These are phyloP conservation scores for Lactarius tabidus DNA, from an alignment of 768 basidiomycete genomes.

Conservation along the genomic window DNA sequence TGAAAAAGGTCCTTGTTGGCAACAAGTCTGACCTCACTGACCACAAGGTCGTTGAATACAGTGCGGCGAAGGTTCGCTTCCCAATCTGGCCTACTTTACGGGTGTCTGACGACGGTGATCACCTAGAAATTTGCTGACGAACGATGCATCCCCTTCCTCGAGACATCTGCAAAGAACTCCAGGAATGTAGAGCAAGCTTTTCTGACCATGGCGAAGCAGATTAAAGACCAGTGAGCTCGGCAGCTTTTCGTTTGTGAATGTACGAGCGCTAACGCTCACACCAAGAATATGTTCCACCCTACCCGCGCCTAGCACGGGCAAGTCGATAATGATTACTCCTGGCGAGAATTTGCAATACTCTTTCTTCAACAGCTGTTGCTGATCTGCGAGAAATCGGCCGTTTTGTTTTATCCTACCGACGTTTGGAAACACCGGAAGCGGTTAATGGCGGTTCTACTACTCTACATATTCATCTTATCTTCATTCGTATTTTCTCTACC, in stretches of 20 bases:
- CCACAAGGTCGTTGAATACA: conserved; percentile 93
- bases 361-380: conserved; percentile 76
- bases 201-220: conserved; percentile 97
- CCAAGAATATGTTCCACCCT: conserved; percentile 80
- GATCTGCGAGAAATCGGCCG: conserved; percentile 32
- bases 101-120: conserved; percentile 1
- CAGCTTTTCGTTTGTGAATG: not conserved
- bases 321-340: conserved; percentile 79
- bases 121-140: conserved; percentile 91
- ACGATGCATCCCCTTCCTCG: conserved; percentile 89
- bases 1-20: conserved; percentile 97
- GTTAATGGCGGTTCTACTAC: conserved; percentile 23
- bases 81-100: conserved; percentile 4
- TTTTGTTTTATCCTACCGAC: conserved; percentile 25
- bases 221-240: conserved; percentile 72
- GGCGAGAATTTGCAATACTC: conserved; percentile 81
- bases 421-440: conserved; percentile 22
- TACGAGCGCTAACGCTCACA: not conserved
- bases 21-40: conserved; percentile 98
- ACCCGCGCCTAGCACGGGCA: conserved; percentile 67
- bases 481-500: conserved; percentile 23
- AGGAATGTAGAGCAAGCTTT: conserved; percentile 99
- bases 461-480: conserved; percentile 22
- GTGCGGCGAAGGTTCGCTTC: conserved; percentile 67
- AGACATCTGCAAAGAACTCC: conserved; percentile 99